A percentile compares a stretch with the other conserved stretches of the same genome.
Conservation (phyloP, 305 asterid species). For the Fraxinus sp. region DNA sequence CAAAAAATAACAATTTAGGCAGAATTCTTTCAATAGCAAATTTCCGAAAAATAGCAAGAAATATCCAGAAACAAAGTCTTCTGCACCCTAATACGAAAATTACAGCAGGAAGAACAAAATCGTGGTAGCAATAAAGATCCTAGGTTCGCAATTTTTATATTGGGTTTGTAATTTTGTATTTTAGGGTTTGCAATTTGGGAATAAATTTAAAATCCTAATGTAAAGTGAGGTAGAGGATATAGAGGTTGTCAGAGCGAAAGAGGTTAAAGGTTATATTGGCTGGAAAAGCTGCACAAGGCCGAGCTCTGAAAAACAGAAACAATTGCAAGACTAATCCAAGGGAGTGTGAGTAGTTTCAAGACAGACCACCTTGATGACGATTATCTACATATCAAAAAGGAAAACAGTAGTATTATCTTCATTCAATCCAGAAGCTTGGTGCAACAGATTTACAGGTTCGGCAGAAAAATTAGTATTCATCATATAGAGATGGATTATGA, state of each 20-base stretch:
- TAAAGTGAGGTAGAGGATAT: not conserved
- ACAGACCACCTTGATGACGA: not conserved
- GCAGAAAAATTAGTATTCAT: not conserved
- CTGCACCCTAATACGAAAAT: not conserved
- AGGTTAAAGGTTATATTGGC: not conserved
- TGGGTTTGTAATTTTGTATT: not conserved
- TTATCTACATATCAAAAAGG: not conserved
- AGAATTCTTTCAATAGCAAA: not conserved
- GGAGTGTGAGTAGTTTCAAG: not conserved
- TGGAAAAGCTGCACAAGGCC: not conserved
- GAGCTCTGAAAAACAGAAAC: not conserved
- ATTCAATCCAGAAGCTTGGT: not conserved
- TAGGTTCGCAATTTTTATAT: not conserved
- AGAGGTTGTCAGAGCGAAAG: not conserved
- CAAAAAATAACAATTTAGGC: not conserved
- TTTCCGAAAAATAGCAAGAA: not conserved
- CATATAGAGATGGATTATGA: not conserved
- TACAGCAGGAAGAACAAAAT: not conserved
- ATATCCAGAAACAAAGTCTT: not conserved
- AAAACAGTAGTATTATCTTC: not conserved
- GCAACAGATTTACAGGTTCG: not conserved
- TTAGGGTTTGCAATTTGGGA: not conserved
- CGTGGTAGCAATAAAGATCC: not conserved
- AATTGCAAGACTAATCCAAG: not conserved
- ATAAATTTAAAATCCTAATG: not conserved